These are phyloP conservation scores for Massariosphaeria phaeospora DNA, from an alignment of 495 filamentous ascomycete genomes.

Conservation along the genomic window DNA sequence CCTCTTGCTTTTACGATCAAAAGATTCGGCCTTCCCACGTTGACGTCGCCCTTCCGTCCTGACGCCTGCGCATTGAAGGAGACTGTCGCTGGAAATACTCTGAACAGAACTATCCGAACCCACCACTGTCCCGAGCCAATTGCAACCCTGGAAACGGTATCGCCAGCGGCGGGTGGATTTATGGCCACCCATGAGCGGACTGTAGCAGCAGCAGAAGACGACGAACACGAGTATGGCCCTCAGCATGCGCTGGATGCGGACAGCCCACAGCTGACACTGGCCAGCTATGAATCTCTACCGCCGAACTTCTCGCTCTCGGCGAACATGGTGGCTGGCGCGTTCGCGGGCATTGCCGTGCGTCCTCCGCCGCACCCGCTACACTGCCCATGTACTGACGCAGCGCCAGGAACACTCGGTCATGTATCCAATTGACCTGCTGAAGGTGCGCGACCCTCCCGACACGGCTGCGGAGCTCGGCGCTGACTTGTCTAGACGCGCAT, in stretches of 20 bases:
- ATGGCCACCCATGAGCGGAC: conserved; percentile 41
- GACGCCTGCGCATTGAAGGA: no score
- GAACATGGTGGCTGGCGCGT: conserved; percentile 92
- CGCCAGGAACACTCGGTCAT: conserved; percentile 79
- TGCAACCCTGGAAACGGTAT: conserved; percentile 14
- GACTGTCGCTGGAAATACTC: no score
- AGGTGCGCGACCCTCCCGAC: conserved; percentile 56
- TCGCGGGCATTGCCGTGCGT: conserved; percentile 91
- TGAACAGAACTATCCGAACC: no score
- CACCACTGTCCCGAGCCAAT: no score
- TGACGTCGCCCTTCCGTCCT: no score
- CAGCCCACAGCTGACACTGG: neutral
- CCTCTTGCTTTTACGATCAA: no score
- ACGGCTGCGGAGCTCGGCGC: conserved; percentile 21
- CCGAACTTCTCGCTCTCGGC: conserved; percentile 62
- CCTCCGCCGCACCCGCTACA: conserved; percentile 32
- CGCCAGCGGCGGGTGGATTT: conserved; percentile 24
- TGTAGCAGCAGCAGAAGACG: conserved; percentile 33
- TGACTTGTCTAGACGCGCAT: conserved; percentile 71
- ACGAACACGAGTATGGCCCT: conserved; percentile 40
- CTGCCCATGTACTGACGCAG: conserved; percentile 9
- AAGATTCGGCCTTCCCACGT: no score
- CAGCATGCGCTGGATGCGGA: neutral
- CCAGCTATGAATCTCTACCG: conserved; percentile 64
- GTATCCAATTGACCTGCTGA: conserved; percentile 97